phyloP scores from a whole-genome alignment of 768 basidiomycete genomes.

The Termitomyces sp. region DNA sequence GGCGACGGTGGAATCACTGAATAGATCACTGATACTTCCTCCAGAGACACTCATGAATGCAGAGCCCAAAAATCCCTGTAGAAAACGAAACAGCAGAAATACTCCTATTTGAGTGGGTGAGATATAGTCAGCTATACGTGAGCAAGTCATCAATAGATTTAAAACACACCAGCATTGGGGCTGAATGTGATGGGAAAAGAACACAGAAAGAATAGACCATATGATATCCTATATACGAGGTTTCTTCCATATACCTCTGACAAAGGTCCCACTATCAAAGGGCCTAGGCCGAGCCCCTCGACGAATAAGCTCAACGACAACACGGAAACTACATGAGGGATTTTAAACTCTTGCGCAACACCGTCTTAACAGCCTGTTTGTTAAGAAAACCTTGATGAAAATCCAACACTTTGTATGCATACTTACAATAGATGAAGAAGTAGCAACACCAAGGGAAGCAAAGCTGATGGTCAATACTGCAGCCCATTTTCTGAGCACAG shows the following conservation, averaged over 20 bases:
- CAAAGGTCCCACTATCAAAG: constrained; percentile 49
- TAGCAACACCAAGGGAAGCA: constrained; percentile 46
- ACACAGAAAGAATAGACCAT: constrained; percentile 53
- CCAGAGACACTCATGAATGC: constrained; percentile 55
- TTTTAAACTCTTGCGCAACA: constrained; percentile 43
- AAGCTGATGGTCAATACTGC: constrained; percentile 40
- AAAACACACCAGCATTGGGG: constrained; percentile 50
- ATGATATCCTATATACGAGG: constrained; percentile 58
- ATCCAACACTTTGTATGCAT: neutral
- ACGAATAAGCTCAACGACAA: constrained; percentile 56
- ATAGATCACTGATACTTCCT: constrained; percentile 53
- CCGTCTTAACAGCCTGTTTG: constrained; percentile 49
- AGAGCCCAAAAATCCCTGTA: constrained; percentile 52
- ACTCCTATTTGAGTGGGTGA: constrained; percentile 33
- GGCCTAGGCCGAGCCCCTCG: constrained; percentile 52
- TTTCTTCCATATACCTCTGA: constrained; percentile 62
- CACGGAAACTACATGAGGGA: constrained; percentile 42
- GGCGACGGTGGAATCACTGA: constrained; percentile 51
- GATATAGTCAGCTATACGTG: neutral
- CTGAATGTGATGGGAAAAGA: constrained; percentile 74
- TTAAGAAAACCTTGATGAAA: neutral
- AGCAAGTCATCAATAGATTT: neutral
- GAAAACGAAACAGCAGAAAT: constrained; percentile 52
- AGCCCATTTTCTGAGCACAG: constrained; percentile 41
- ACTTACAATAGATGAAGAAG: constrained; percentile 53